A percentile compares a stretch with the other conserved stretches of the same genome.
phyloP scores from a whole-genome alignment of 148 eudicot genomes.

The Spergularia marina region DNA sequence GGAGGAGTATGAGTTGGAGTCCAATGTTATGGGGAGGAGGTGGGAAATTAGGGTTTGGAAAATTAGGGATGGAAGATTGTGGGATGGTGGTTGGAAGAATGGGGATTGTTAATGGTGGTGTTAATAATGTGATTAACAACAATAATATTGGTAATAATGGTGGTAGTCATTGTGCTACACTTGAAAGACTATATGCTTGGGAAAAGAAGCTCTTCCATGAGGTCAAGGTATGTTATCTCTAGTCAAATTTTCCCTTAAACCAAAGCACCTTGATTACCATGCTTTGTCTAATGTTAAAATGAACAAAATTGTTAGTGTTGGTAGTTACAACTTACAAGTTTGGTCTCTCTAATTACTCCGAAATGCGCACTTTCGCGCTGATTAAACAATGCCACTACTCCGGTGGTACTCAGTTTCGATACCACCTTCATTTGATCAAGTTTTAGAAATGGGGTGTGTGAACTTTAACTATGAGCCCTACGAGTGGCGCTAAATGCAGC shows the following conservation, averaged over 20 bases:
- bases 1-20: conserved; percentile 48
- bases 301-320: too few species aligned
- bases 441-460: too few species aligned
- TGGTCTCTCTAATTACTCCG: too few species aligned
- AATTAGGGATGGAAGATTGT: conserved; percentile 38
- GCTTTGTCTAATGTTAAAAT: neutral
- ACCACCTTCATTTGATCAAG: too few species aligned
- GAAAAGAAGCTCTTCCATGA: conserved; percentile 87
- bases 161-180: conserved; percentile 65
- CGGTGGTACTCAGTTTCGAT: too few species aligned
- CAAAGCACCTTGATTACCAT: conserved; percentile 12
- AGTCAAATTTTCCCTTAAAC: neutral
- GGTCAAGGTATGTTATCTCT: conserved; percentile 62
- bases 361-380: too few species aligned
- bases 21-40: conserved; percentile 44
- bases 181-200: conserved; percentile 92
- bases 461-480: too few species aligned
- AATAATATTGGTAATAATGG: conserved; percentile 24
- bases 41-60: conserved; percentile 43
- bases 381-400: too few species aligned
- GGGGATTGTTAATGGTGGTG: conserved; percentile 19
- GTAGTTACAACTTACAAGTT: too few species aligned
- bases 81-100: conserved; percentile 32
- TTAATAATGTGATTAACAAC: neutral
- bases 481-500: too few species aligned